Conservation (phyloP, 306 rosid species). For the Trifolium pratense region DNA sequence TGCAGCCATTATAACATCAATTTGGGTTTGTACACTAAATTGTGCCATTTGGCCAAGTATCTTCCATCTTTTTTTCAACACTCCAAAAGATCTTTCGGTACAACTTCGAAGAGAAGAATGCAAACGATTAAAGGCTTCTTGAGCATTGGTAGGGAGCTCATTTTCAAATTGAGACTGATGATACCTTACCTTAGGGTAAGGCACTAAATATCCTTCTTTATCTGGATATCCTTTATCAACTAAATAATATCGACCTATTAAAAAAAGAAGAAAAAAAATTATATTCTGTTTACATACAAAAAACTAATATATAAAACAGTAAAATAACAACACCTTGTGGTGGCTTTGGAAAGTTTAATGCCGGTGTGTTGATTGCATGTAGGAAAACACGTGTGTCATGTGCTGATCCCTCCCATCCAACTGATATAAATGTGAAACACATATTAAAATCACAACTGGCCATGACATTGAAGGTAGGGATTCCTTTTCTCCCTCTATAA, state of each 20-base stretch:
- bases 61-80: background rate
- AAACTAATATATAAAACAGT: too few species aligned
- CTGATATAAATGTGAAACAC: too few species aligned
- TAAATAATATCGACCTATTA: background rate
- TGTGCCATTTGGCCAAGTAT: background rate
- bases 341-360: too few species aligned
- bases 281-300: too few species aligned
- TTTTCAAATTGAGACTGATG: background rate
- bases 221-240: background rate
- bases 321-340: too few species aligned
- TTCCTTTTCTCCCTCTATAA: too few species aligned
- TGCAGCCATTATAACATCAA: background rate
- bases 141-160: background rate
- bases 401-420: too few species aligned
- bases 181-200: background rate
- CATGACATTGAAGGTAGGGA: too few species aligned
- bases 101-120: background rate
- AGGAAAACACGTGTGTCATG: too few species aligned
- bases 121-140: background rate
- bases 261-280: too few species aligned
- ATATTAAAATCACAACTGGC: too few species aligned
- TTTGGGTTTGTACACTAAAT: background rate
- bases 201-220: background rate
- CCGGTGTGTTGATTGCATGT: too few species aligned
- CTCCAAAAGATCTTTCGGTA: background rate